Percentiles rank a stretch among this genome's conserved stretches.
phyloP scores from a whole-genome alignment of 805 yeast species.

The Saccharomycopsis malanga region DNA sequence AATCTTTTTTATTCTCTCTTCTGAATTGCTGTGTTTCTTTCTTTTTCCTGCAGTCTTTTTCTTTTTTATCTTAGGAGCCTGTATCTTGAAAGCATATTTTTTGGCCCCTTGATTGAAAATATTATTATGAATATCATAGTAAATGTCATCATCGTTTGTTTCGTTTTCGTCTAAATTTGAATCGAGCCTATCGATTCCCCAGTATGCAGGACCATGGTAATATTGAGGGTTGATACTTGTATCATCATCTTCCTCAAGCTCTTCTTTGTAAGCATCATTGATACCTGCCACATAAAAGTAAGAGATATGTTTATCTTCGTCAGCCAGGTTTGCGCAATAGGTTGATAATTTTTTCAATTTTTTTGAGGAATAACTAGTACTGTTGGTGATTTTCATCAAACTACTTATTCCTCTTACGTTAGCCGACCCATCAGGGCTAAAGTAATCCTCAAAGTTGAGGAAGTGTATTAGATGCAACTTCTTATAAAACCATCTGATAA shows the following conservation, averaged over 20 bases:
- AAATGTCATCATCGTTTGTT: no score
- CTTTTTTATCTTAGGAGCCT: no score
- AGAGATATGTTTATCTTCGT: constrained; percentile 2
- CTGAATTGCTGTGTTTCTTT: not conserved
- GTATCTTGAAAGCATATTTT: not conserved
- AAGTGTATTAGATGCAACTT: constrained; percentile 10
- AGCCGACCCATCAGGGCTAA: no score
- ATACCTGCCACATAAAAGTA: constrained; percentile 13
- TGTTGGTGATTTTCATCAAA: not conserved
- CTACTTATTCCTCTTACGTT: no score
- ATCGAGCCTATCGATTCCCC: no score
- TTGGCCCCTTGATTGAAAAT: no score
- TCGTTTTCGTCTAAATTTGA: no score
- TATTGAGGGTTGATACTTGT: no score
- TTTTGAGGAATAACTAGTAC: not conserved
- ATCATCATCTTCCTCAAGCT: not conserved
- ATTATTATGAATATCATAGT: no score
- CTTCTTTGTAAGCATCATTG: not conserved
- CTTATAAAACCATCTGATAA: constrained; percentile 28
- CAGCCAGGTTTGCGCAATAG: constrained; percentile 3
- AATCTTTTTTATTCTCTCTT: not conserved
- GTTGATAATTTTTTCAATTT: constrained; percentile 8
- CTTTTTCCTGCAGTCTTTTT: not conserved
- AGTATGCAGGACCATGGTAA: no score
- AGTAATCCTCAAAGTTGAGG: not conserved